Evolutionary conservation across 2,329 filamentous ascomycete species (phyloP).

Genomic region (Cercospora nicotianae): DNA sequence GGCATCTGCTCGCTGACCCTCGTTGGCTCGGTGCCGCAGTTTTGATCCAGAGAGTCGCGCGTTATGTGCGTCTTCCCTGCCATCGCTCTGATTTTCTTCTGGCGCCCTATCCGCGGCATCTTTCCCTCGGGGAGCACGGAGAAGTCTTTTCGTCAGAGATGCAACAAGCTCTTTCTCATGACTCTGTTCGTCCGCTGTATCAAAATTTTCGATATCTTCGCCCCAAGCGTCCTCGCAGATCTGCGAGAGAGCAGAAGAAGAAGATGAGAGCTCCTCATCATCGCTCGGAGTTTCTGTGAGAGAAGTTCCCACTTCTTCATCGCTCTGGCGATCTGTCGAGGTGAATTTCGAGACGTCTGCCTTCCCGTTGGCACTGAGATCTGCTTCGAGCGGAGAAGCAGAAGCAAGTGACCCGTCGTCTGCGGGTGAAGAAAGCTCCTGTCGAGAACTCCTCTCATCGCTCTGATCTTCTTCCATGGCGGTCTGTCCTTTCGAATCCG

Average conservation of each 20-base stretch:
- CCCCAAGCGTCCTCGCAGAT: background rate
- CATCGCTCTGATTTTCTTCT: background rate
- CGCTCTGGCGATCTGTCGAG: background rate
- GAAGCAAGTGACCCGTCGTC: background rate
- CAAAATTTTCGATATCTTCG: background rate
- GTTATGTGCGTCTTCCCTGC: background rate
- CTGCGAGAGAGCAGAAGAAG: background rate
- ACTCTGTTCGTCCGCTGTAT: background rate
- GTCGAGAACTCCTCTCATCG: background rate
- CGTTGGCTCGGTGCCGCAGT: background rate
- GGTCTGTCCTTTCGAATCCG: background rate
- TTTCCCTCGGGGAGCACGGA: background rate
- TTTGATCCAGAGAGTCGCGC: background rate
- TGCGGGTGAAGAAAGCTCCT: background rate
- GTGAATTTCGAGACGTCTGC: background rate
- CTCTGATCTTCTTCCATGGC: background rate
- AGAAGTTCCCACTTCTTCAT: background rate
- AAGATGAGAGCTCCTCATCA: background rate
- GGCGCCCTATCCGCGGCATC: background rate
- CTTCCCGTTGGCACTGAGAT: background rate
- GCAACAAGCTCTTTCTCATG: background rate
- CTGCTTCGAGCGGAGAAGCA: background rate
- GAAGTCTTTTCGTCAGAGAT: background rate
- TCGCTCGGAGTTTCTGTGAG: background rate
- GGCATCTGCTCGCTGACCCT: background rate